phyloP scores from a whole-genome alignment of 257 asterid genomes.

The Cordia subcordata region DNA sequence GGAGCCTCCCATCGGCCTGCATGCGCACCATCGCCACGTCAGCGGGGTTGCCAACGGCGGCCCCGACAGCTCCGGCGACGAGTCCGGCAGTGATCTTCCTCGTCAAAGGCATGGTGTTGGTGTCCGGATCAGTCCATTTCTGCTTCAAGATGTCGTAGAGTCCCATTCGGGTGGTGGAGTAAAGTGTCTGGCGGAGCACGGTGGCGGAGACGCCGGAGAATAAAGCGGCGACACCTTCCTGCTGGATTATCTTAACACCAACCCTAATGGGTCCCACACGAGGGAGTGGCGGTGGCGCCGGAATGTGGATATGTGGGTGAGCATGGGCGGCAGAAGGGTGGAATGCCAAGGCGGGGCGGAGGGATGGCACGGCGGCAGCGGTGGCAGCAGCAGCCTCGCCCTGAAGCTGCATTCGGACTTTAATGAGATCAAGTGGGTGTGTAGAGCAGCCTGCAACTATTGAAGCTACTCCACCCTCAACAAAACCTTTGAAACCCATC shows the following conservation, averaged over 20 bases:
- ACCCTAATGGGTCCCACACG: constrained; percentile 66
- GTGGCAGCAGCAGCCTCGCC: constrained; percentile 43
- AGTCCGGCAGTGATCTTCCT: constrained; percentile 69
- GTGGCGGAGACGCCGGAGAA: constrained; percentile 97
- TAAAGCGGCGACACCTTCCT: constrained; percentile 61
- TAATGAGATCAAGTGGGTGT: constrained; percentile 75
- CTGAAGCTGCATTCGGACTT: constrained; percentile 87
- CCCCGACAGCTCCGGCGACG: constrained; percentile 82
- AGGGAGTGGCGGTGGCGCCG: constrained; percentile 28
- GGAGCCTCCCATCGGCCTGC: constrained; percentile 97
- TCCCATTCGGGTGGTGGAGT: constrained; percentile 93
- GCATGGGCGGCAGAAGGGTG: constrained; percentile 20
- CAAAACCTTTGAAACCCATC: constrained; percentile 85
- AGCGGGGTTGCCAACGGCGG: constrained; percentile 90
- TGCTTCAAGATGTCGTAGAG: constrained; percentile 65
- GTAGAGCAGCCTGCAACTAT: constrained; percentile 84
- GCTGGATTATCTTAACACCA: constrained; percentile 61
- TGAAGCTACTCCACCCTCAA: constrained; percentile 91
- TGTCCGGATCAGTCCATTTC: constrained; percentile 67
- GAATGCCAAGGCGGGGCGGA: constrained; percentile 66
- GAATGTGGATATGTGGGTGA: constrained; percentile 25
- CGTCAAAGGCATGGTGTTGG: constrained; percentile 43
- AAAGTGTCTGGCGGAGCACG: constrained; percentile 82
- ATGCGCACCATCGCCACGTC: constrained; percentile 94
- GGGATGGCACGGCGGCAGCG: constrained; percentile 22